Base-by-base conservation (phyloP, 2,329 filamentous ascomycete genomes). In the Talaromyces islandicus region DNA sequence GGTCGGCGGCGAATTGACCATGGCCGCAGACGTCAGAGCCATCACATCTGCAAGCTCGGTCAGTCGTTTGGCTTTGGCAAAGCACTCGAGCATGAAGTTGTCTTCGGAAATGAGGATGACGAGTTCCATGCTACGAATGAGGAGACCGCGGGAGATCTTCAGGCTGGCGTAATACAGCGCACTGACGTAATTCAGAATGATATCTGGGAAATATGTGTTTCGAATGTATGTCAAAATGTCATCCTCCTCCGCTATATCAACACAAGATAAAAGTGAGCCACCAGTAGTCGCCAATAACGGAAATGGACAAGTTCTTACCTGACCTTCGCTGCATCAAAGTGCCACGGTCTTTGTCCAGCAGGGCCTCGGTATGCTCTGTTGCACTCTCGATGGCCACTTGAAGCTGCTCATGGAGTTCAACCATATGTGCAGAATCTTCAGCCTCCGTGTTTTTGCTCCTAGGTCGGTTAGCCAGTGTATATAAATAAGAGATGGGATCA, bases 81-180 rank as follows among this genome's bases (percentile, higher is more conserved):
- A 89, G 51, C 84, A 82, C 25, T 79, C 75, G 1, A 88, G 85
- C 46, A 93, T 75, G 65, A 88, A 86, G 25, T 86, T 86, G 62
- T 82, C 83, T 64, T 87, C 85, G 60, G 88, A 86, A 1, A 93
- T 91, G 56, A 96, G 83, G 2, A 87, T 86, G 1, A 91, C 88
- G 17, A 99, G 80, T 61, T 96, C 90, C 89, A 99, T 93, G 68
- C 88, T 90, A 70, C 93, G 87, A 27, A 94, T 82, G 19, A 96
- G 81, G 65, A 88, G 84, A 61, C 93, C 90, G 50, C 91, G 86
- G 52, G 86, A 88, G 50, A 95, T 78, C 54, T 85, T 82, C 53
- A 86, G 87, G 3, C 91, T 91, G 0, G 89, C 88, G 69, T 89
- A 89, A 71, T 95, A 89, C 55, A 97, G 79, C 1, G 89, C 87